Evolutionary conservation across 2,329 filamentous ascomycete genomes (phyloP).

Genomic region (Ceratocystis destructans): DNA sequence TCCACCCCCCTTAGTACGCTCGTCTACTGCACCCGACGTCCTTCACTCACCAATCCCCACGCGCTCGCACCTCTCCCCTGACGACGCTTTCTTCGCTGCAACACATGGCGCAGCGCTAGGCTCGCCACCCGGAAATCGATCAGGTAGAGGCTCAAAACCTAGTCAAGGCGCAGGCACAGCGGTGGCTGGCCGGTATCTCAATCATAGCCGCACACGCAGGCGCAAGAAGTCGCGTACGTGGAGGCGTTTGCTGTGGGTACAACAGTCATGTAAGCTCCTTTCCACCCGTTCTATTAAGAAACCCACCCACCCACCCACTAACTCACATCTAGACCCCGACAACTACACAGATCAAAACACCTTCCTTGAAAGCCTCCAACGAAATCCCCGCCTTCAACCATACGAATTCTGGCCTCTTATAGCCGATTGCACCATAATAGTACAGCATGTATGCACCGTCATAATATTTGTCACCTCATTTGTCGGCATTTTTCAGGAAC

Average conservation of each 20-base stretch:
- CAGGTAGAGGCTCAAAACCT: slow-evolving; percentile 18
- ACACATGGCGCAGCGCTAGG: not conserved
- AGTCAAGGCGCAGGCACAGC: slow-evolving; percentile 25
- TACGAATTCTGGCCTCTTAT: slow-evolving; percentile 98
- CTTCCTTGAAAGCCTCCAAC: slow-evolving; percentile 88
- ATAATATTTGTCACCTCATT: slow-evolving; percentile 93
- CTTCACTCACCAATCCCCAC: slow-evolving; percentile 28
- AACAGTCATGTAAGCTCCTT: slow-evolving; percentile 63
- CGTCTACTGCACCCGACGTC: slow-evolving; percentile 8
- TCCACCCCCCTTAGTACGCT: slow-evolving; percentile 5
- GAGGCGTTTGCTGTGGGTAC: slow-evolving; percentile 97
- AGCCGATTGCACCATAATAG: slow-evolving; percentile 86
- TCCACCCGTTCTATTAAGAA: slow-evolving; percentile 25
- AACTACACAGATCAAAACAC: slow-evolving; percentile 97
- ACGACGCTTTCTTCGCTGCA: slow-evolving; percentile 61
- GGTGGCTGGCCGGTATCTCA: slow-evolving; percentile 35
- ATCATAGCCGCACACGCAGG: slow-evolving; percentile 46
- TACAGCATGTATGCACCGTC: slow-evolving; percentile 91
- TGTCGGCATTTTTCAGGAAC: slow-evolving; percentile 72
- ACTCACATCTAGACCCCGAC: slow-evolving; percentile 57
- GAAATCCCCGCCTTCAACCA: slow-evolving; percentile 81
- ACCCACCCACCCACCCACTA: not conserved
- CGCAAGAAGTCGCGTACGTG: slow-evolving; percentile 60
- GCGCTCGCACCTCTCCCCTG: slow-evolving; percentile 60
- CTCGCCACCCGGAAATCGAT: slow-evolving; percentile 36